phyloP scores from a whole-genome alignment of 225 moss, liverwort and hornwort species.

The Sphagnum contortum region DNA sequence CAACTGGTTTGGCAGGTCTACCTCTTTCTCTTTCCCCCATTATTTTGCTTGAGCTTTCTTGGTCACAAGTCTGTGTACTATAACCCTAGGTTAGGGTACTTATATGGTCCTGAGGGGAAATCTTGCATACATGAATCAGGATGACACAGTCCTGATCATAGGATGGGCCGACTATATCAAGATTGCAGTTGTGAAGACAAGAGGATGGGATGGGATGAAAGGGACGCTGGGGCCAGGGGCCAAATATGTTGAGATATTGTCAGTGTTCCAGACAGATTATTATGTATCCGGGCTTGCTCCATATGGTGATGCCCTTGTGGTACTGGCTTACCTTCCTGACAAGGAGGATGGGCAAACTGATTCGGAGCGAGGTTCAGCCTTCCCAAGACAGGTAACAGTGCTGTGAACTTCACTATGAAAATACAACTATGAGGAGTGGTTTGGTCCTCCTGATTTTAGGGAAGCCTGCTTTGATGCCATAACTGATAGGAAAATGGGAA shows the following conservation, averaged over 20 bases:
- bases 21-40: not conserved
- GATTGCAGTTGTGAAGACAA: constrained; percentile 77
- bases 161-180: constrained; percentile 96
- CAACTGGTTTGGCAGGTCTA: constrained; percentile 90
- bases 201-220: constrained; percentile 55
- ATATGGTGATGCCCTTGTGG: constrained; percentile 81
- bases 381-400: constrained; percentile 37
- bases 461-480: no score
- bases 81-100: no score
- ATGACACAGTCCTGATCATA: constrained; percentile 71
- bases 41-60: not conserved
- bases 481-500: no score
- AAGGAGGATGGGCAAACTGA: constrained; percentile 38
- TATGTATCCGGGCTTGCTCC: constrained; percentile 87
- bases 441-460: no score
- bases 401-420: not conserved
- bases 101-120: no score
- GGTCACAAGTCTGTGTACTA: not conserved
- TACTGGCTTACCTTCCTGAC: constrained; percentile 80
- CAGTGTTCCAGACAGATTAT: constrained; percentile 63
- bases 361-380: constrained; percentile 24
- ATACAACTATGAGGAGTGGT: no score
- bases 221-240: constrained; percentile 56
- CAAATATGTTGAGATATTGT: constrained; percentile 82
- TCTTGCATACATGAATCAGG: constrained; percentile 32